A percentile compares a stretch with the other conserved stretches of the same genome.
These are phyloP conservation scores for Rhododendron molle DNA, from an alignment of 148 eudicot species.

Conservation along the genomic window DNA sequence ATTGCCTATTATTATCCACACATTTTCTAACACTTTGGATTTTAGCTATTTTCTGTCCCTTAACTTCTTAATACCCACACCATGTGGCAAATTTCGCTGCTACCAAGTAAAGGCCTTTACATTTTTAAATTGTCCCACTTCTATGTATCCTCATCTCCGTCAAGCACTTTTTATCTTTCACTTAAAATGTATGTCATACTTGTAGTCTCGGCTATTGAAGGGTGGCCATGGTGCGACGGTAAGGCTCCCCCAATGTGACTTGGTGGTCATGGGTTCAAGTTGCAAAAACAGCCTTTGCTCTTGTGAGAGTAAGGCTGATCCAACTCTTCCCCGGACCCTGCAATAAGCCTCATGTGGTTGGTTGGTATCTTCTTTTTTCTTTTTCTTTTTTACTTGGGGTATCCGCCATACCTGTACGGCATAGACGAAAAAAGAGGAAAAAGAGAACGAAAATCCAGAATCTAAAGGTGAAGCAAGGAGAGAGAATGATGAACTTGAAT, in stretches of 20 bases:
- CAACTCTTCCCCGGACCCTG: neutral
- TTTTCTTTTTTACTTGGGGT: neutral
- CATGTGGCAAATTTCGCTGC: neutral
- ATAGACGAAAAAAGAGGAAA: neutral
- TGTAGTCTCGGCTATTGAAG: neutral
- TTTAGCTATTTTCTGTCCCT: neutral
- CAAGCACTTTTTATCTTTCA: neutral
- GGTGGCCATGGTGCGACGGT: neutral
- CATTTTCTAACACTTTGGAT: neutral
- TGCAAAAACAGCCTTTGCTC: neutral
- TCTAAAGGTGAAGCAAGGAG: neutral
- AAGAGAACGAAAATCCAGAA: neutral
- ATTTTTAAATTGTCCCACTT: neutral
- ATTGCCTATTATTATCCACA: neutral
- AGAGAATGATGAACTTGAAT: neutral
- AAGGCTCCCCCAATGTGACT: neutral
- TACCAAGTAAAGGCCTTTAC: neutral
- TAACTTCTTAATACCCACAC: neutral
- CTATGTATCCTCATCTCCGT: neutral
- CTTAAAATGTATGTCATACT: neutral
- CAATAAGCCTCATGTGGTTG: neutral
- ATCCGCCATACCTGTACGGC: neutral
- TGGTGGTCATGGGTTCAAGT: neutral
- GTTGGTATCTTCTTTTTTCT: neutral
- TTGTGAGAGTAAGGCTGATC: neutral